Evolutionary conservation across 441 rosid genomes (phyloP).

Genomic region (Croton setiger): DNA sequence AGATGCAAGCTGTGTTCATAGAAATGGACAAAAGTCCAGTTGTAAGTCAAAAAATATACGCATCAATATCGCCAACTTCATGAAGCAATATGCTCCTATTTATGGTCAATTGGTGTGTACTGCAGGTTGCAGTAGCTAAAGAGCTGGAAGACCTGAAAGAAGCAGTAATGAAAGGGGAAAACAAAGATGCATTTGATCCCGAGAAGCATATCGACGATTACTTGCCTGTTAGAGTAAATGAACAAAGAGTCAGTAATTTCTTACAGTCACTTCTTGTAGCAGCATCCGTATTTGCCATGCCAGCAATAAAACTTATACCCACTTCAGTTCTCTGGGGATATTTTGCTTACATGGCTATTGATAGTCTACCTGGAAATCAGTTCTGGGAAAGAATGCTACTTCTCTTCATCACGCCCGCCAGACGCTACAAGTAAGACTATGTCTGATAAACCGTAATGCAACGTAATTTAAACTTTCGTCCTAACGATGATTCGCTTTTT

Average conservation of each 20-base stretch:
- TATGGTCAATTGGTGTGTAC: neutral
- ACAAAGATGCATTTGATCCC: constrained; percentile 31
- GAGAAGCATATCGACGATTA: constrained; percentile 51
- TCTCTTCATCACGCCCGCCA: constrained; percentile 39
- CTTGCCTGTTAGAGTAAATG: constrained; percentile 55
- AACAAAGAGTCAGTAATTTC: constrained; percentile 51
- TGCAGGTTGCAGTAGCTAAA: constrained; percentile 27
- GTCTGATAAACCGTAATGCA: no score
- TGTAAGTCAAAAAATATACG: constrained; percentile 24
- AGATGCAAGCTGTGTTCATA: constrained; percentile 43
- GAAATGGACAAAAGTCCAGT: constrained; percentile 33
- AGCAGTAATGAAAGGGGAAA: constrained; percentile 33
- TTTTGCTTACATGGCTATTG: constrained; percentile 59
- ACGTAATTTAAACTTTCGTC: no score
- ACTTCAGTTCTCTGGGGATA: constrained; percentile 63
- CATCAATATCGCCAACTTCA: neutral
- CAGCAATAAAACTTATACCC: constrained; percentile 47
- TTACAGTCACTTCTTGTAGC: constrained; percentile 46
- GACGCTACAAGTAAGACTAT: constrained; percentile 40
- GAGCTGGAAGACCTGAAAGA: constrained; percentile 47
- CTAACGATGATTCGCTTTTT: neutral
- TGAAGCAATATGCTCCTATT: neutral
- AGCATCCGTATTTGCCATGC: constrained; percentile 35
- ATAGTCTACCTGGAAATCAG: constrained; percentile 61
- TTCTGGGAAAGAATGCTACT: constrained; percentile 55